These are phyloP conservation scores for Entophlyctis luteolus DNA, from an alignment of 192 early-diverging fungal species.

Conservation along the genomic window DNA sequence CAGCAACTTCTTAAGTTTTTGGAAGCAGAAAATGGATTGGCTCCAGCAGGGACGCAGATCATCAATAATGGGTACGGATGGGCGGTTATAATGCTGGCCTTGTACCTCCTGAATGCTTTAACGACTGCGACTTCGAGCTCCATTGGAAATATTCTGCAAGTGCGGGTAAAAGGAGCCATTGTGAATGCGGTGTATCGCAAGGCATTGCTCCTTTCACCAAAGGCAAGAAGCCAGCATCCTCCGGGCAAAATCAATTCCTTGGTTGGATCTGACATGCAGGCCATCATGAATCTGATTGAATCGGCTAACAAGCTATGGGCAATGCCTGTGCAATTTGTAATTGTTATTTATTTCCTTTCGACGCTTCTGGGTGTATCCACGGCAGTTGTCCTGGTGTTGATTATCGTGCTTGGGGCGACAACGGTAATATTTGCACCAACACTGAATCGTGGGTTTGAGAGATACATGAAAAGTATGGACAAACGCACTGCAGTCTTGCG, in stretches of 20 bases:
- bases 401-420: neutral
- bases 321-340: slow-evolving; percentile 6
- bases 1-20: neutral
- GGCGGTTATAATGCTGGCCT: neutral
- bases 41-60: neutral
- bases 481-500: neutral
- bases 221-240: neutral
- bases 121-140: neutral
- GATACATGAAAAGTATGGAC: neutral
- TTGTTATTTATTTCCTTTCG: slow-evolving; percentile 1
- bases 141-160: neutral
- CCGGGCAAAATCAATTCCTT: slow-evolving; percentile 6
- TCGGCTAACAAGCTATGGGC: neutral
- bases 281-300: neutral
- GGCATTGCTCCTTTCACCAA: neutral
- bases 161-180: neutral
- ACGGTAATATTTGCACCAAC: neutral
- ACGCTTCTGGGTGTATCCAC: neutral
- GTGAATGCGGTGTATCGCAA: slow-evolving; percentile 10
- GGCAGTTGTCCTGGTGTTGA: neutral
- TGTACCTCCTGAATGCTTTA: neutral
- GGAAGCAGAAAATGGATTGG: neutral
- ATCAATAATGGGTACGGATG: neutral
- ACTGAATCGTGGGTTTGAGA: neutral
- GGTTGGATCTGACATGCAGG: neutral